These are phyloP conservation scores for Nelumbo lutea DNA, from an alignment of 164 flowering plant genomes.

Conservation along the genomic window DNA sequence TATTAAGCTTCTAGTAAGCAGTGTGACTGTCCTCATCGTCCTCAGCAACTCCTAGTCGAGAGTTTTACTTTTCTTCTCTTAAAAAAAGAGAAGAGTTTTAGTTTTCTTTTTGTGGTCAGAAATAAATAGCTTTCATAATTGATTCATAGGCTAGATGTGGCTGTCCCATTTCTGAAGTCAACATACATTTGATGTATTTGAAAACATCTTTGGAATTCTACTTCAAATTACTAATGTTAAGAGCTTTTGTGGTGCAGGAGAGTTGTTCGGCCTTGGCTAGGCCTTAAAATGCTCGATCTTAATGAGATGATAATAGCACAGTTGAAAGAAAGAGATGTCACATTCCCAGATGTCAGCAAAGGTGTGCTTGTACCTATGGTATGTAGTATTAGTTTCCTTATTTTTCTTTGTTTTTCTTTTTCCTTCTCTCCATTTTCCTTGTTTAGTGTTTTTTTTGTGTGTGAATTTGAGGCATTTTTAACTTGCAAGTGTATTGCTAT, in stretches of 20 bases:
- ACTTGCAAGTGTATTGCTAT: too few relatives aligned
- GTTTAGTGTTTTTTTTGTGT: neutral
- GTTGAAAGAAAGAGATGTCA: conserved; percentile 71
- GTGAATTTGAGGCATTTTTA: too few relatives aligned
- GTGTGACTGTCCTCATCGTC: too few relatives aligned
- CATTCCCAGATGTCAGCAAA: conserved; percentile 60
- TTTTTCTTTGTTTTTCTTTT: conserved; percentile 5
- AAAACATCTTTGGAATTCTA: neutral
- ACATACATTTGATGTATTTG: neutral
- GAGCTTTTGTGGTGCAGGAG: conserved; percentile 52
- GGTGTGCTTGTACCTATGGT: conserved; percentile 93
- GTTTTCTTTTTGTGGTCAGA: too few relatives aligned
- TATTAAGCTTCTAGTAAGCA: too few relatives aligned
- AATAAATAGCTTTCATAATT: too few relatives aligned
- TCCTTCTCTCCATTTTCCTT: neutral
- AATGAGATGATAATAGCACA: conserved; percentile 75
- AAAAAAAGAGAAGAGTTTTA: too few relatives aligned
- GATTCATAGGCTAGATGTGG: too few relatives aligned
- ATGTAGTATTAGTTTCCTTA: neutral
- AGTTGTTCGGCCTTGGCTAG: conserved; percentile 96
- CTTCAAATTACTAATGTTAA: neutral
- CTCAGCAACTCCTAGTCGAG: too few relatives aligned
- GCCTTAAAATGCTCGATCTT: conserved; percentile 90
- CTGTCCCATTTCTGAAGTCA: too few relatives aligned
- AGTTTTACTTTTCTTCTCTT: too few relatives aligned